These are phyloP conservation scores for Blastocystis sp. DNA, from an alignment of 352 stramenopile species.

Conservation along the genomic window DNA sequence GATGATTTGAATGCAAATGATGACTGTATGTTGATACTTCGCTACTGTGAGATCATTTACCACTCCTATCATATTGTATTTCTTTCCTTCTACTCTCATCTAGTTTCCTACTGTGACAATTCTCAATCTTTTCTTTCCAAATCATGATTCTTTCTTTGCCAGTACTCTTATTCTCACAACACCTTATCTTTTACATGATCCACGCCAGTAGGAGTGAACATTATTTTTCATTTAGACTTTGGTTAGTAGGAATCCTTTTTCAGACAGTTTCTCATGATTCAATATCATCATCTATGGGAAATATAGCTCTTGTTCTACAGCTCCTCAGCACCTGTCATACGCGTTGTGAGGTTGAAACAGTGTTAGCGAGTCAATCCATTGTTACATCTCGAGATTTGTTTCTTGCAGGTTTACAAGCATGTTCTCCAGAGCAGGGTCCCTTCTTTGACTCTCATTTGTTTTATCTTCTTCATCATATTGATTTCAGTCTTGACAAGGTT, in stretches of 20 bases:
- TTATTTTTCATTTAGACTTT: neutral
- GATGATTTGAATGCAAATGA: neutral
- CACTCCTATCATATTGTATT: neutral
- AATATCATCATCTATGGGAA: neutral
- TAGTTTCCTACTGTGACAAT: neutral
- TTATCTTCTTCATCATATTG: neutral
- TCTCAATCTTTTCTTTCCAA: neutral
- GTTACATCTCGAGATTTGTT: neutral
- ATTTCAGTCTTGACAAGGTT: neutral
- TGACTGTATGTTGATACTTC: neutral
- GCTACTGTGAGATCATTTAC: neutral
- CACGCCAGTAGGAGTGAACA: neutral
- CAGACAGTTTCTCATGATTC: neutral
- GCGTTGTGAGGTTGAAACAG: too few species aligned
- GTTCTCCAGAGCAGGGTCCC: neutral
- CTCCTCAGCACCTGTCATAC: too few species aligned
- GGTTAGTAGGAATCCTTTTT: neutral
- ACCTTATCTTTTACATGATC: neutral
- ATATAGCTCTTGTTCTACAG: too few species aligned
- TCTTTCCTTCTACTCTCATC: neutral
- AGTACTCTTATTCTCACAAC: neutral
- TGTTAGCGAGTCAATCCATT: too few species aligned
- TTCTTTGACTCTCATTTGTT: constrained; percentile 1
- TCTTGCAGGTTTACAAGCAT: neutral
- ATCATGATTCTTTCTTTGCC: neutral